A percentile compares a stretch with the other conserved stretches of the same genome.
Conservation (phyloP, 2,329 filamentous ascomycete genomes). For the Aspergillus sp. region DNA sequence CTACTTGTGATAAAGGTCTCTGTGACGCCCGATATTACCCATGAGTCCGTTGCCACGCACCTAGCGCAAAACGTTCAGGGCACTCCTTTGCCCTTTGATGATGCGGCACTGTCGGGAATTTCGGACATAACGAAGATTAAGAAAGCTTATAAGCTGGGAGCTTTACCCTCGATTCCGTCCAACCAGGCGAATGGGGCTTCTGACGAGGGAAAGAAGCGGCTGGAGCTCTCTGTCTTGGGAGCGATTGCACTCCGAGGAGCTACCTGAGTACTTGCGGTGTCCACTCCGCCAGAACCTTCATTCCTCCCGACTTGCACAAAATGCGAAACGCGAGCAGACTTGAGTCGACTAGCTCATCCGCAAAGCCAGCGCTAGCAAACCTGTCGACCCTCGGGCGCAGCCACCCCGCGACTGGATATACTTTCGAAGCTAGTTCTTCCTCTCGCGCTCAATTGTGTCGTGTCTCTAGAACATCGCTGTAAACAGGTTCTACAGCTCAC, state of each 20-base stretch:
- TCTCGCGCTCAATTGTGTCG: neutral
- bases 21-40: constrained; percentile 48
- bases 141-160: constrained; percentile 84
- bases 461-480: neutral
- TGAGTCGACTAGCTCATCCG: neutral
- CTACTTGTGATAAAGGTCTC: constrained; percentile 82
- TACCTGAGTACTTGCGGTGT: constrained; percentile 27
- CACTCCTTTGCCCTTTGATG: constrained; percentile 57
- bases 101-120: constrained; percentile 59
- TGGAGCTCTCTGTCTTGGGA: constrained; percentile 70
- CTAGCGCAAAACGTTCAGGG: constrained; percentile 64
- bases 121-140: constrained; percentile 69
- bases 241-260: constrained; percentile 74
- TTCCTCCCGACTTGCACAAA: neutral
- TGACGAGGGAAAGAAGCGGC: constrained; percentile 29
- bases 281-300: neutral
- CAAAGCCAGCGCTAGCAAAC: neutral
- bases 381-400: neutral
- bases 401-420: neutral
- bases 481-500: neutral
- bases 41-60: constrained; percentile 58
- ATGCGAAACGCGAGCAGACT: neutral
- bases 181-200: constrained; percentile 22
- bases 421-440: neutral
- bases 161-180: constrained; percentile 45